Evolutionary conservation across 2,329 filamentous ascomycete genomes (phyloP).

Genomic region (Aspergillus thermomutatus): DNA sequence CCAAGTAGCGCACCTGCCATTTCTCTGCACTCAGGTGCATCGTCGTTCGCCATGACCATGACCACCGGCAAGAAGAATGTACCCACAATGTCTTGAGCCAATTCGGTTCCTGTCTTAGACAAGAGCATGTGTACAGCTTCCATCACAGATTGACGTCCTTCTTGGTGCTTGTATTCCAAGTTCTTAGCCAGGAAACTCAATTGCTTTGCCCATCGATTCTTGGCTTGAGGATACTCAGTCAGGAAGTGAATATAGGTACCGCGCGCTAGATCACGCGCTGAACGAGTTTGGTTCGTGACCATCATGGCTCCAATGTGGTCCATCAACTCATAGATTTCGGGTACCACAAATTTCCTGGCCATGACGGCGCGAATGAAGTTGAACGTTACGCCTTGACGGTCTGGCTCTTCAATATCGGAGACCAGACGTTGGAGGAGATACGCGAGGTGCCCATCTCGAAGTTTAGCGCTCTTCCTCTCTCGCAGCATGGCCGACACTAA

Average conservation of each 20-base stretch:
- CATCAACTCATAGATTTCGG: constrained; percentile 84
- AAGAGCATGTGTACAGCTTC: constrained; percentile 86
- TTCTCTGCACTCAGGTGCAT: constrained; percentile 77
- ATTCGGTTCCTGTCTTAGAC: constrained; percentile 75
- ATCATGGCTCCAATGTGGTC: constrained; percentile 88
- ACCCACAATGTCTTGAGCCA: constrained; percentile 75
- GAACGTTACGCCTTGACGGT: constrained; percentile 89
- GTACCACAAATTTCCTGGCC: constrained; percentile 78
- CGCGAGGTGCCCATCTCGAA: constrained; percentile 80
- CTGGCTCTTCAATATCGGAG: constrained; percentile 86
- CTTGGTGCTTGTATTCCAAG: constrained; percentile 81
- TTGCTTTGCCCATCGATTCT: constrained; percentile 84
- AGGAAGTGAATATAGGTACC: constrained; percentile 93
- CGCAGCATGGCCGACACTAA: constrained; percentile 80
- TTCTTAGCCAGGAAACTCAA: constrained; percentile 86
- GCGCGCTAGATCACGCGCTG: constrained; percentile 80
- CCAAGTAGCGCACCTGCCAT: constrained; percentile 77
- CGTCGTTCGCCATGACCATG: constrained; percentile 82
- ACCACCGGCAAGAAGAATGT: constrained; percentile 84
- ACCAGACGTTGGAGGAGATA: constrained; percentile 78
- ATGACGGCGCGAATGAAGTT: constrained; percentile 88
- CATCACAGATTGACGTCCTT: constrained; percentile 88
- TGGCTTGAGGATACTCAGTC: constrained; percentile 89
- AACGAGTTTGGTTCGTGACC: constrained; percentile 91
- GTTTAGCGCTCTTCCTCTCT: constrained; percentile 69